These are phyloP conservation scores for Acorus calamus DNA, from an alignment of 106 monocot species.

Conservation along the genomic window DNA sequence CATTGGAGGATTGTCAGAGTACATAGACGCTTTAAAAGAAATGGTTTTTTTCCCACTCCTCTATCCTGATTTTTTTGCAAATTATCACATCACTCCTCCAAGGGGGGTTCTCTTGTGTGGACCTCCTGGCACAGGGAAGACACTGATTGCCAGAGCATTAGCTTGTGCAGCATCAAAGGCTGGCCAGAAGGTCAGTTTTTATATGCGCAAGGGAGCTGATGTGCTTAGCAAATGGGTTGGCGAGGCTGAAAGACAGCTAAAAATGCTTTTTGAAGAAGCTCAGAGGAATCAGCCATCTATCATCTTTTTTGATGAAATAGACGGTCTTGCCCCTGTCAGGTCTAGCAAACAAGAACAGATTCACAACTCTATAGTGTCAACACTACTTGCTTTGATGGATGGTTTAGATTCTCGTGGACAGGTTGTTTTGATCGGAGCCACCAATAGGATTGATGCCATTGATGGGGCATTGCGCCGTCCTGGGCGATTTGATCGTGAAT, in stretches of 20 bases:
- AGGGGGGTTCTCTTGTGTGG: slow-evolving; percentile 93
- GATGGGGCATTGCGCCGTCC: slow-evolving; percentile 94
- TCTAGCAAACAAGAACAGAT: slow-evolving; percentile 98
- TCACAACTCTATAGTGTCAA: slow-evolving; percentile 97
- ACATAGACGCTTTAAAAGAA: slow-evolving; percentile 94
- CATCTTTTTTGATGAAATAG: slow-evolving; percentile 99
- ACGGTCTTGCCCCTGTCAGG: slow-evolving; percentile 98
- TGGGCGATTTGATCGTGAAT: slow-evolving; percentile 97
- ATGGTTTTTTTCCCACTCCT: slow-evolving; percentile 97
- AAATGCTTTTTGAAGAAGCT: slow-evolving; percentile 95
- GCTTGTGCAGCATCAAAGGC: slow-evolving; percentile 96
- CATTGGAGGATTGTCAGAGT: slow-evolving; percentile 87
- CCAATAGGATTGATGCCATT: slow-evolving; percentile 96
- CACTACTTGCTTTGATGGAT: slow-evolving; percentile 98
- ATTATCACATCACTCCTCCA: slow-evolving; percentile 93
- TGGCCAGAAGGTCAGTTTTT: slow-evolving; percentile 95
- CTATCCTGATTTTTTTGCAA: slow-evolving; percentile 95
- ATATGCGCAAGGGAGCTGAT: slow-evolving; percentile 99
- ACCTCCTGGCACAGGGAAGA: slow-evolving; percentile 96
- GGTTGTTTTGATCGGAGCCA: slow-evolving; percentile 96
- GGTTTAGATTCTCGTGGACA: slow-evolving; percentile 96
- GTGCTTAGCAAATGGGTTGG: slow-evolving; percentile 99
- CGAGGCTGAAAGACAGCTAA: slow-evolving; percentile 93
- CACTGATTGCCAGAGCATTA: slow-evolving; percentile 91
- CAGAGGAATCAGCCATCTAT: slow-evolving; percentile 96